phyloP scores from a whole-genome alignment of 2,329 filamentous ascomycete species.

The Monosporascus sp. region DNA sequence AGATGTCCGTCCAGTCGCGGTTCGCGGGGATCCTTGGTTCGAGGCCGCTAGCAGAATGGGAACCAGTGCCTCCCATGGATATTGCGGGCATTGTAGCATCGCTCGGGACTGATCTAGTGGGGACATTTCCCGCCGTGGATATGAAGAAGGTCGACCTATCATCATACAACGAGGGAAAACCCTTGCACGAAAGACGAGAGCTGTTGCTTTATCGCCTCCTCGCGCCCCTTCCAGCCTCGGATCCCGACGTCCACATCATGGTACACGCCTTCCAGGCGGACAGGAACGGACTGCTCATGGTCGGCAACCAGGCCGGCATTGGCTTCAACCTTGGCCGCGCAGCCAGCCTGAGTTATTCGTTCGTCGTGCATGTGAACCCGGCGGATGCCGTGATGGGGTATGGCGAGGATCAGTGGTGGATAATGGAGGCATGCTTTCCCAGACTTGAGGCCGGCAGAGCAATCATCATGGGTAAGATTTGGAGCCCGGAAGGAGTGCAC shows the following conservation, averaged over 20 bases:
- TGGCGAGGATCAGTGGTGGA: conserved; percentile 42
- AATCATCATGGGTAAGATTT: conserved; percentile 44
- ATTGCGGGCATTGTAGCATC: conserved; percentile 32
- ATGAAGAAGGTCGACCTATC: conserved; percentile 52
- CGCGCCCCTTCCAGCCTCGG: conserved; percentile 33
- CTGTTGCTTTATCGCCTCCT: conserved; percentile 45
- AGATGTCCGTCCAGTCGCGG: conserved; percentile 34
- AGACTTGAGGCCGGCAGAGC: conserved; percentile 40
- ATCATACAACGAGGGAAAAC: conserved; percentile 35
- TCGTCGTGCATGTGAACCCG: conserved; percentile 46
- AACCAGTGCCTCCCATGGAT: conserved; percentile 39
- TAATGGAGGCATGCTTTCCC: conserved; percentile 47
- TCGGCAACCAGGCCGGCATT: conserved; percentile 42
- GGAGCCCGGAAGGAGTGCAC: conserved; percentile 48
- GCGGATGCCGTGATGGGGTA: conserved; percentile 41
- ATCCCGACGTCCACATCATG: conserved; percentile 40
- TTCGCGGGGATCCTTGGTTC: conserved; percentile 35
- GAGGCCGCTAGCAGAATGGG: conserved; percentile 36
- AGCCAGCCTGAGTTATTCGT: conserved; percentile 44
- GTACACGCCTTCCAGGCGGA: conserved; percentile 48
- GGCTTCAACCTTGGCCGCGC: conserved; percentile 35
- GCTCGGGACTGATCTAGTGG: conserved; percentile 32
- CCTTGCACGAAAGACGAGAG: conserved; percentile 40
- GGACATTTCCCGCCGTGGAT: conserved; percentile 43
- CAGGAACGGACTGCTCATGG: conserved; percentile 49